Base-by-base conservation (phyloP, 1,284 basidiomycete species). In the Sporisorium graminicola region DNA sequence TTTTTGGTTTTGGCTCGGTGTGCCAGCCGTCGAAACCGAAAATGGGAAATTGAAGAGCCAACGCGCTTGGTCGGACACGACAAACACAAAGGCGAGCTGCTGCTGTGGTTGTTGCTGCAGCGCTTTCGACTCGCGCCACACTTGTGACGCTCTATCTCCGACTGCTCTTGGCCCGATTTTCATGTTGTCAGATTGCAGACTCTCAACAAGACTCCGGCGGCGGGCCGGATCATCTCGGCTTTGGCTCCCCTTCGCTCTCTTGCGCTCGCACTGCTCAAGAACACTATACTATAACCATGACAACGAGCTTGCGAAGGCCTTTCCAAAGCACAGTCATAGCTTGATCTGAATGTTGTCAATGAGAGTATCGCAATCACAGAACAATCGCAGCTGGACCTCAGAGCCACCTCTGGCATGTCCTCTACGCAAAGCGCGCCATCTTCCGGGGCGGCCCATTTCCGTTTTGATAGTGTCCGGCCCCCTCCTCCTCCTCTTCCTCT, bases 361-460 rank as follows among this genome's bases (percentile, higher is more conserved):
- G 33, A 37, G 6, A 16, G 13, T 5, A 1, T 22, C n/a, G 37
- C 20, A 8, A 37, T 35, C 22, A 29, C 50, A 22, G 26, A 10
- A 31, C 2, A 16, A 37, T 12, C 6, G 53, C n/a, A 18, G 20
- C 14, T 2, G 8, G 8, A 9, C 35, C 46, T 50, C n/a, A 8
- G 2, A 16, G 3, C n/a, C 40, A 20, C n/a, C 40, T 20, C 18
- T 14, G 8, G 7, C 13, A 35, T 35, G n/a, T 3, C 9, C 9
- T 20, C n/a, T 20, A 80, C 5, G 57, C 70, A n/a, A 76, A 50
- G 12, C 76, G 69, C 14, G 71, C 70, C 44, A 66, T 52, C 58
- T 80, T 80, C 3, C 71, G 55, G 13, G 67, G 59, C 26, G 67
- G 65, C 24, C 65, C 71, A 31, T 65, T 58, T 6, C 69, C 69